Percentiles rank a stretch among this genome's conserved stretches.
phyloP scores from a whole-genome alignment of 1,139 yeast species.

The Candida sp. region DNA sequence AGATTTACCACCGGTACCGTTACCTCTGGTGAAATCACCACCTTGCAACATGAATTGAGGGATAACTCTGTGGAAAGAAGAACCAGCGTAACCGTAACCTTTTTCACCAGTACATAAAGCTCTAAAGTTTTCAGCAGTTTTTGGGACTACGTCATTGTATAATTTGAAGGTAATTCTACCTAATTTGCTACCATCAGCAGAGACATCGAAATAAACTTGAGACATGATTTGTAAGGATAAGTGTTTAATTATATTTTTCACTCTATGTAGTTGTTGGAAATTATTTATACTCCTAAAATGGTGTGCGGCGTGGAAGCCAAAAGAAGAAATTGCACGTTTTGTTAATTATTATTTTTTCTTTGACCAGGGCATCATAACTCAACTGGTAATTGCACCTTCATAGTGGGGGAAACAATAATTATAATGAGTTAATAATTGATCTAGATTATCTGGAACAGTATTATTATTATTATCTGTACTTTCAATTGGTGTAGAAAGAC shows the following conservation, averaged over 20 bases:
- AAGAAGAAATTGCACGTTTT: neutral
- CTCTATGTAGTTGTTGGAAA: neutral
- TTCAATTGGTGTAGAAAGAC: too few species aligned
- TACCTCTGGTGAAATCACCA: slow-evolving; percentile 95
- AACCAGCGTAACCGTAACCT: slow-evolving; percentile 91
- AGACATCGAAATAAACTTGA: slow-evolving; percentile 73
- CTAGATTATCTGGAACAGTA: neutral
- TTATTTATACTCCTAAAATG: neutral
- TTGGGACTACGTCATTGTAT: slow-evolving; percentile 94
- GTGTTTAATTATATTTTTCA: too few species aligned
- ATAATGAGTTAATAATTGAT: neutral
- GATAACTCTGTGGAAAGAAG: slow-evolving; percentile 97
- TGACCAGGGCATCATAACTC: neutral
- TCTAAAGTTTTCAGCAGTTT: slow-evolving; percentile 98
- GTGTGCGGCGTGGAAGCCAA: neutral
- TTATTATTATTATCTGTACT: neutral
- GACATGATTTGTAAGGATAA: slow-evolving; percentile 26
- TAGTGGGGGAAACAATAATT: neutral
- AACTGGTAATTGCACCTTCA: neutral
- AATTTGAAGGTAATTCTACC: slow-evolving; percentile 50
- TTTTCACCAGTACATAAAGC: slow-evolving; percentile 97
- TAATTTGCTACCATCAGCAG: slow-evolving; percentile 54
- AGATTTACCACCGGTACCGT: slow-evolving; percentile 98
- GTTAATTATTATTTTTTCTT: too few species aligned
- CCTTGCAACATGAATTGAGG: slow-evolving; percentile 99